Evolutionary conservation across 345 rosid genomes (phyloP), one percentile per base, ranked within the genome.

Genomic region (Gynandropsis gynandra): DNA sequence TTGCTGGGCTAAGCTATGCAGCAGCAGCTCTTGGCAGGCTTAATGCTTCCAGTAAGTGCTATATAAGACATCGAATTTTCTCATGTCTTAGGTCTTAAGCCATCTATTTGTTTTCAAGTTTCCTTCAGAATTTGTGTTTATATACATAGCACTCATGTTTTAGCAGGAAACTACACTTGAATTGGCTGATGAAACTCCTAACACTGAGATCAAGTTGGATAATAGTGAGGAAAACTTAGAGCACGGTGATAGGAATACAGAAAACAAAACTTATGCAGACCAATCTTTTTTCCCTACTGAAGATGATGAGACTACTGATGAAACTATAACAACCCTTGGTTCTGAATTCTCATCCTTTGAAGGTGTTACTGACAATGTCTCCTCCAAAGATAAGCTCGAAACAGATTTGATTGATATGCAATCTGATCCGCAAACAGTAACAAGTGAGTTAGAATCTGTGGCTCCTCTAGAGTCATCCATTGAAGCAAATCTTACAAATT

Each of bases 1-100:
- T 80, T 49, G 69, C 71, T 5, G 88, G 80, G 11, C 55, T 92
- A 52, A 70, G 77, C 47, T 79, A 62, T 64, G 88, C 95, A 5
- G 76, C 80, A 17, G 42, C 87, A 19, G 79, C 86, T 45, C 46
- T 78, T 34, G 73, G 72, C 63, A 84, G n/a, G n/a, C n/a, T n/a
- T n/a, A n/a, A n/a, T n/a, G n/a, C n/a, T n/a, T n/a, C n/a, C n/a
- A n/a, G n/a, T n/a, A n/a, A 81, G 96, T 64, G n/a, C 35, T 34
- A 24, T 20, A 15, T 9, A 6, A n/a, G 40, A 36, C 13, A 4
- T 19, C 8, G 27, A 24, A 9, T 4, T n/a, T 4, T 16, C 6
- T 51, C 5, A 9, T 20, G 20, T 51, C 19, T 20, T 13, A 5
- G 54, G 18, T 17, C 17, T 24, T 24, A 24, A 24, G 29, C 29